These are phyloP conservation scores for Rutstroemia sp. DNA, from an alignment of 2,329 filamentous ascomycete genomes.

Conservation along the genomic window DNA sequence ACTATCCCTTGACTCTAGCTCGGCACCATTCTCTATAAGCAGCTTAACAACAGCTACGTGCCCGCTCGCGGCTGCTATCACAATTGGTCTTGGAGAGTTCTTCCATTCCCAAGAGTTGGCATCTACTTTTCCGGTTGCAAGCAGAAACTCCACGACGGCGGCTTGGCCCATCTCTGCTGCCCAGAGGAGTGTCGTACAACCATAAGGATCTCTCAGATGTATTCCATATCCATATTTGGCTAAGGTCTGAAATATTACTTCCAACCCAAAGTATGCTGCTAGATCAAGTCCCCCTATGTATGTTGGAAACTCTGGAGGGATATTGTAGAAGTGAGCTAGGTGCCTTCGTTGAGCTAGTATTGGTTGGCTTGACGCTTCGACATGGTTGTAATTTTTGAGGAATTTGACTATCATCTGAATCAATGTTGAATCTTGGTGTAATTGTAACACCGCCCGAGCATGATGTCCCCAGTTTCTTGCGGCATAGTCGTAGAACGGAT, in stretches of 20 bases:
- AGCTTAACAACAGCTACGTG: too few species aligned
- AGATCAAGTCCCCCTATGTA: constrained; percentile 17
- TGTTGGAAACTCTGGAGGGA: background rate
- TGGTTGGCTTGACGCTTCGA: background rate
- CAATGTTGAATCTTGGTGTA: background rate
- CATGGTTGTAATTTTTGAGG: constrained; percentile 2
- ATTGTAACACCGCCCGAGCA: constrained; percentile 18
- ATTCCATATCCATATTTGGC: background rate
- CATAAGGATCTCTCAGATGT: background rate
- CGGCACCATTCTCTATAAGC: too few species aligned
- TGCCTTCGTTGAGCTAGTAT: background rate
- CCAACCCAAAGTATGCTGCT: constrained; percentile 14
- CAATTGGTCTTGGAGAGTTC: too few species aligned
- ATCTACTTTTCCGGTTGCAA: too few species aligned
- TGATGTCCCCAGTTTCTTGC: constrained; percentile 30
- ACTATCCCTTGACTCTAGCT: too few species aligned
- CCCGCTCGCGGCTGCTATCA: too few species aligned
- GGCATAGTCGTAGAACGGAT: constrained; percentile 29
- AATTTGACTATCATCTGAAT: background rate
- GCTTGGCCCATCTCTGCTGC: too few species aligned
- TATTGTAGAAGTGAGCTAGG: background rate
- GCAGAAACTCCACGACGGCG: too few species aligned
- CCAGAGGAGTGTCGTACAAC: too few species aligned
- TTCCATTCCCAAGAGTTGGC: too few species aligned
- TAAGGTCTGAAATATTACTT: background rate